These are phyloP conservation scores for Pestalotiopsis sp. DNA, from an alignment of 2,329 filamentous ascomycete genomes.

Conservation along the genomic window DNA sequence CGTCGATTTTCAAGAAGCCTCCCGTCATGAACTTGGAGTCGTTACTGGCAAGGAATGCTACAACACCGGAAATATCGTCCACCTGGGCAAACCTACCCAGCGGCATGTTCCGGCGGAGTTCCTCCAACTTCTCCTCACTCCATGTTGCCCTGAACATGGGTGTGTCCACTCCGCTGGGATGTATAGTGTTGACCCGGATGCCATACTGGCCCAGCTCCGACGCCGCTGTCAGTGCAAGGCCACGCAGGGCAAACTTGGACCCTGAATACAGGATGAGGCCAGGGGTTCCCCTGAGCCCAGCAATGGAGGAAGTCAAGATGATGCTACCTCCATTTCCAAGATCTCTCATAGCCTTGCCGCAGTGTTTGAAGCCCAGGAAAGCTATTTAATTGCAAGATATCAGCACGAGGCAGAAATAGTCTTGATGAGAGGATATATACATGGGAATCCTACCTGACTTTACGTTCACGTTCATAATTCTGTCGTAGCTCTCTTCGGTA, in stretches of 20 bases:
- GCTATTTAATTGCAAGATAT: slow-evolving; percentile 8
- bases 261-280: slow-evolving; percentile 37
- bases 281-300: slow-evolving; percentile 38
- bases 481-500: slow-evolving; percentile 35
- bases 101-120: slow-evolving; percentile 33
- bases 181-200: slow-evolving; percentile 43
- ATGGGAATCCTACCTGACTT: slow-evolving; percentile 34
- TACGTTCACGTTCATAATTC: slow-evolving; percentile 38
- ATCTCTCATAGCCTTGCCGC: slow-evolving; percentile 34
- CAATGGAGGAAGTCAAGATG: slow-evolving; percentile 40
- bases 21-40: slow-evolving; percentile 42
- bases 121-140: slow-evolving; percentile 35
- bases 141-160: slow-evolving; percentile 37
- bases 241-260: slow-evolving; percentile 38
- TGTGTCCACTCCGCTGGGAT: slow-evolving; percentile 39
- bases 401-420: not conserved
- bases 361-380: slow-evolving; percentile 39
- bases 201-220: slow-evolving; percentile 37
- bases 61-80: slow-evolving; percentile 39
- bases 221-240: slow-evolving; percentile 40
- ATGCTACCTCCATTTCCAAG: slow-evolving; percentile 37
- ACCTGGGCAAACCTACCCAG: slow-evolving; percentile 37
- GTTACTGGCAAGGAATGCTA: slow-evolving; percentile 39
- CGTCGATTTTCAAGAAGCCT: slow-evolving; percentile 21
- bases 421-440: slow-evolving; percentile 14